Conservation (phyloP, 2,329 filamentous ascomycete genomes). For the Hypoxylon sp. region DNA sequence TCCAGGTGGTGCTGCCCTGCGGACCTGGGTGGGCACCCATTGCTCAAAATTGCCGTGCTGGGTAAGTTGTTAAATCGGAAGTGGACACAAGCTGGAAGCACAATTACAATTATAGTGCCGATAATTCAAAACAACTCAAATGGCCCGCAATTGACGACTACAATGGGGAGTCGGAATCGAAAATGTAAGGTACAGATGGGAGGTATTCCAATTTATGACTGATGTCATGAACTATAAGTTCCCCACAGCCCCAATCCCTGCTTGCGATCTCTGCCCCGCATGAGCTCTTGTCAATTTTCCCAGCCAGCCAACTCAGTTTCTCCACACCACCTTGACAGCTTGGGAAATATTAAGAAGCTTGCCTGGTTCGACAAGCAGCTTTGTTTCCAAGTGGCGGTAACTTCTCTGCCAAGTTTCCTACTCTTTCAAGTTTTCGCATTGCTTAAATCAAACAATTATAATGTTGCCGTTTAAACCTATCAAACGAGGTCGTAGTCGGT, state of each 20-base stretch:
- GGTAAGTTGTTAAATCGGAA: background rate
- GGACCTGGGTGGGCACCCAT: conserved; percentile 4
- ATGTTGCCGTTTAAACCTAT: background rate
- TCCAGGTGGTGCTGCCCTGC: conserved; percentile 1
- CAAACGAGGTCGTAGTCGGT: background rate
- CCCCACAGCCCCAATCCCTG: conserved; percentile 12
- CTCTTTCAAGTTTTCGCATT: background rate
- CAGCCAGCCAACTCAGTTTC: conserved; percentile 29
- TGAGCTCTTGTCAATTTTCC: conserved; percentile 13
- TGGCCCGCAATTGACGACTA: conserved; percentile 12
- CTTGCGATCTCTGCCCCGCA: conserved; percentile 26
- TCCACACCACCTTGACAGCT: conserved; percentile 21
- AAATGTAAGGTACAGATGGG: conserved; percentile 34
- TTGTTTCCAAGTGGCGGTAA: conserved; percentile 3
- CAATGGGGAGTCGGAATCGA: conserved; percentile 7
- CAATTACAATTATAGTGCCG: background rate
- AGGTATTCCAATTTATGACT: conserved; percentile 11
- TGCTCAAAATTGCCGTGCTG: conserved; percentile 1
- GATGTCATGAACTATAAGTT: conserved; percentile 33
- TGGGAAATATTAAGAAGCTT: conserved; percentile 23
- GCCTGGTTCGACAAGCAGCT: conserved; percentile 24
- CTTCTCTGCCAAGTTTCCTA: conserved; percentile 2
- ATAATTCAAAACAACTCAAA: background rate
- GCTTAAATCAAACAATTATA: background rate
- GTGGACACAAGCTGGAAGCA: background rate